Base-by-base conservation (phyloP, 1,284 basidiomycete genomes). In the Ceratobasidium sp. region DNA sequence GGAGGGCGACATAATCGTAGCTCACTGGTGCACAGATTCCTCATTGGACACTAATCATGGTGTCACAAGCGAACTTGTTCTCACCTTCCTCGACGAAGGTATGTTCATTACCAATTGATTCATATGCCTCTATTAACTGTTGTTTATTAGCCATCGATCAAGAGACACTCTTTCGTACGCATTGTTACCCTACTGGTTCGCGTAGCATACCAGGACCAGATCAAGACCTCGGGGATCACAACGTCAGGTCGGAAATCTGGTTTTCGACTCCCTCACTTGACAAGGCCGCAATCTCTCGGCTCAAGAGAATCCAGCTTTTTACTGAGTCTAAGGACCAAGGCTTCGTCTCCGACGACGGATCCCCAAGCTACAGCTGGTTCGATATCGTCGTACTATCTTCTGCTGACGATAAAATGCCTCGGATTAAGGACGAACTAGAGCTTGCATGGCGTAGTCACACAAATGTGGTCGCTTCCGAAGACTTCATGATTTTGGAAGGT, bases 61-160 rank as follows among this genome's bases (percentile, higher is more conserved):
- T 22, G 27, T n/a, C 15, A n/a, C n/a, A 53, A 27, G 50, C n/a
- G 50, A 53, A 27, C n/a, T 53, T 53, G 50, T 8, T 53, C n/a
- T 53, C 9, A 53, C n/a, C n/a, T n/a, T 8, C n/a, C 27, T 53
- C n/a, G 27, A 53, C 50, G n/a, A 53, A 53, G n/a, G 50, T 53
- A 53, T 22, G 50, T 47, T 9, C 45, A 9, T 47, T 9, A 47
- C 45, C 9, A 47, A 47, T 47, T 9, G n/a, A n/a, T 47, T 19
- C 45, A 47, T 9, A 47, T 19, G 45, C 19, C 9, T 9, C n/a
- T n/a, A n/a, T n/a, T 47, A 22, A 53, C n/a, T 53, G n/a, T 22
- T 53, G 15, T 53, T 22, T n/a, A n/a, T n/a, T n/a, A n/a, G n/a
- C n/a, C n/a, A n/a, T n/a, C n/a, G n/a, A n/a, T n/a, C n/a, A n/a